phyloP scores from a whole-genome alignment of 768 basidiomycete genomes.

The Boletus bicolor region DNA sequence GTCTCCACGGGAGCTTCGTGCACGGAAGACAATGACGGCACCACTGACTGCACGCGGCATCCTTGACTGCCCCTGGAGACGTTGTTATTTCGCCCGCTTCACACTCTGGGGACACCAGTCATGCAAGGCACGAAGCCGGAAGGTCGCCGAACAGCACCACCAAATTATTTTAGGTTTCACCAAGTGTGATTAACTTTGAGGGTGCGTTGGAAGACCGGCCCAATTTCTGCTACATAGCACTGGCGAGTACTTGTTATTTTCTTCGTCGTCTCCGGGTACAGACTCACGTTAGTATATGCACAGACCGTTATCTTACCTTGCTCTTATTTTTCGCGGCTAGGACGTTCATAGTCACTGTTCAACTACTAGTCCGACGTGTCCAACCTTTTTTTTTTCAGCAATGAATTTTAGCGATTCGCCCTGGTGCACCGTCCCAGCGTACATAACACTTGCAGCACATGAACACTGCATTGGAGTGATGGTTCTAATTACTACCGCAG shows the following conservation, averaged over 20 bases:
- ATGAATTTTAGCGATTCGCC: background rate
- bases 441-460: too few species aligned
- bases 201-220: background rate
- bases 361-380: background rate
- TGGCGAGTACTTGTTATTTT: background rate
- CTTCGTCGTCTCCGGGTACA: background rate
- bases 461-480: too few species aligned
- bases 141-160: background rate
- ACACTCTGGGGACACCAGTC: background rate
- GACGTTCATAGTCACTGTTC: too few species aligned
- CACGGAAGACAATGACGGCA: background rate
- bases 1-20: conserved; percentile 3
- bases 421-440: background rate
- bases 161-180: background rate
- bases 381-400: background rate
- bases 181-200: background rate
- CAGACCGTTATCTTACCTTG: background rate
- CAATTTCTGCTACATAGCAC: background rate
- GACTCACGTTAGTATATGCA: background rate
- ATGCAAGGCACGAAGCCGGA: background rate
- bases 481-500: background rate
- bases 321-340: background rate
- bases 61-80: background rate
- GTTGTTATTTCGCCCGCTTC: background rate
- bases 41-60: background rate